phyloP scores from a whole-genome alignment of 495 filamentous ascomycete species.

The Xylaria telfairii region DNA sequence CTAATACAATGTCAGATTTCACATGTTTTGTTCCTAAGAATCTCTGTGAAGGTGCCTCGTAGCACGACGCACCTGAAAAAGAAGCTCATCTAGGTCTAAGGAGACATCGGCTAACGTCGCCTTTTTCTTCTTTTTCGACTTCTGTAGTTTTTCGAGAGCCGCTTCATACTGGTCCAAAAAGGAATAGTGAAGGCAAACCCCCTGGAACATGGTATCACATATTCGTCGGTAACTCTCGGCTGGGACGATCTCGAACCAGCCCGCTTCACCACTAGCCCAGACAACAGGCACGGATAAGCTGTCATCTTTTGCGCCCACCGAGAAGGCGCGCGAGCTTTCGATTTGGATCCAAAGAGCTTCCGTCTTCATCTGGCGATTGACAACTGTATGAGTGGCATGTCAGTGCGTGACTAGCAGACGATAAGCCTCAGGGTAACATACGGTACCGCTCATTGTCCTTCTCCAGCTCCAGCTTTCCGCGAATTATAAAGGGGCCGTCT shows the following conservation, averaged over 20 bases:
- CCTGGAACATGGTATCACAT: slow-evolving; percentile 71
- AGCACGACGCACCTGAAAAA: slow-evolving; percentile 47
- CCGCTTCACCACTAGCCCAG: slow-evolving; percentile 79
- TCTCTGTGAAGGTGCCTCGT: slow-evolving; percentile 12
- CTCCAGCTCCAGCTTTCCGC: slow-evolving; percentile 50
- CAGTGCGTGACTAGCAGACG: slow-evolving; percentile 27
- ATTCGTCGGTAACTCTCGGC: slow-evolving; percentile 63
- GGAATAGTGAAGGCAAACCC: slow-evolving; percentile 73
- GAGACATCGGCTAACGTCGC: slow-evolving; percentile 37
- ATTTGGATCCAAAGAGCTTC: slow-evolving; percentile 65
- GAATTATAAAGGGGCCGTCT: slow-evolving; percentile 51
- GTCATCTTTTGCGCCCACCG: slow-evolving; percentile 66
- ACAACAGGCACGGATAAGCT: slow-evolving; percentile 64
- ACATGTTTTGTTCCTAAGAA: background rate
- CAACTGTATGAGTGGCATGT: slow-evolving; percentile 45
- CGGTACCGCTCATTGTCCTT: slow-evolving; percentile 39
- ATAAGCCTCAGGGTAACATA: slow-evolving; percentile 18
- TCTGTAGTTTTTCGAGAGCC: slow-evolving; percentile 31
- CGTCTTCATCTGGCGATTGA: slow-evolving; percentile 49
- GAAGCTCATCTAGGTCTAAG: slow-evolving; percentile 40
- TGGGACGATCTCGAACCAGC: slow-evolving; percentile 78
- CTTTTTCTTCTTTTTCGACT: slow-evolving; percentile 41
- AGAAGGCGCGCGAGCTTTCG: slow-evolving; percentile 65
- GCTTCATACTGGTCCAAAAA: slow-evolving; percentile 48
- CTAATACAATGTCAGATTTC: slow-evolving; percentile 33